phyloP scores from a whole-genome alignment of 345 rosid genomes.

The Eucalyptus camaldulensis region DNA sequence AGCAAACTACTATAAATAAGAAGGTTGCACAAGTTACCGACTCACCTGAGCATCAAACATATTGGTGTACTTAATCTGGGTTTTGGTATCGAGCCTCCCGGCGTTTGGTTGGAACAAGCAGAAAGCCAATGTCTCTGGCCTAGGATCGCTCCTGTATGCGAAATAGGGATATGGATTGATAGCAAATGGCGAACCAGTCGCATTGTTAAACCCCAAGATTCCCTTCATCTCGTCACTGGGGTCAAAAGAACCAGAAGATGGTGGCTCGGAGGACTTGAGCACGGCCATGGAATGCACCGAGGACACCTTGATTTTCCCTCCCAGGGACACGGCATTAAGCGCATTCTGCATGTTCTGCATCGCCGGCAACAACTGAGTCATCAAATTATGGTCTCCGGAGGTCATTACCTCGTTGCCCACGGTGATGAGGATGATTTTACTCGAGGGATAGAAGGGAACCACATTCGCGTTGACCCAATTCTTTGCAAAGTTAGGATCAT shows the following conservation, averaged over 20 bases:
- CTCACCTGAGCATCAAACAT: slow-evolving; percentile 96
- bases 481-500: slow-evolving; percentile 50
- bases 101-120: slow-evolving; percentile 78
- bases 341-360: slow-evolving; percentile 74
- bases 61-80: slow-evolving; percentile 74
- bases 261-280: slow-evolving; percentile 61
- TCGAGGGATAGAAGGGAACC: slow-evolving; percentile 63
- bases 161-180: slow-evolving; percentile 85
- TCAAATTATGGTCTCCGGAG: slow-evolving; percentile 31
- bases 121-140: slow-evolving; percentile 69
- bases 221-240: slow-evolving; percentile 54
- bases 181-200: slow-evolving; percentile 66
- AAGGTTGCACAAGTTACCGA: not conserved
- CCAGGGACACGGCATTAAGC: slow-evolving; percentile 44
- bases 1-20: not conserved
- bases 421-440: slow-evolving; percentile 60
- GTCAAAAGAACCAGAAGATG: slow-evolving; percentile 52
- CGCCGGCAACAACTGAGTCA: slow-evolving; percentile 63
- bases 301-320: slow-evolving; percentile 65
- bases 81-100: slow-evolving; percentile 57
- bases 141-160: slow-evolving; percentile 61
- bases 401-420: slow-evolving; percentile 71
- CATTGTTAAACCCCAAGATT: slow-evolving; percentile 46
- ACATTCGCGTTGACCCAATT: slow-evolving; percentile 66
- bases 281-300: slow-evolving; percentile 76